phyloP scores from a whole-genome alignment of 2,329 filamentous ascomycete genomes.

The Pestalotiopsis sp. region DNA sequence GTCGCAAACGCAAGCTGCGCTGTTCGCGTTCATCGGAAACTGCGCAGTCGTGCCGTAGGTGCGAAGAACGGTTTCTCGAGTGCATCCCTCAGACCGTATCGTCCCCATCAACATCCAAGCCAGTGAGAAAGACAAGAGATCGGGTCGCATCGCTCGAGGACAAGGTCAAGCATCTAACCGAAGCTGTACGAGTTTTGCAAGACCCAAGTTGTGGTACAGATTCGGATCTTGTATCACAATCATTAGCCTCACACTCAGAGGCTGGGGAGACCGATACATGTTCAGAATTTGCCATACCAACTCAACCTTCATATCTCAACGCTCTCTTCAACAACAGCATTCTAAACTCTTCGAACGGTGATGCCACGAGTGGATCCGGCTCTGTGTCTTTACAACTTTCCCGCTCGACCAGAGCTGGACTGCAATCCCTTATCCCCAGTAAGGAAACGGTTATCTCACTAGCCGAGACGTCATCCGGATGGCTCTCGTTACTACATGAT shows the following conservation, averaged over 20 bases:
- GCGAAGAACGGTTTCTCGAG: neutral
- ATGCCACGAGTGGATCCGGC: neutral
- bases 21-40: neutral
- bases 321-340: conserved; percentile 7
- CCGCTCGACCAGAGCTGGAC: neutral
- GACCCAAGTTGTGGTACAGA: neutral
- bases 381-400: neutral
- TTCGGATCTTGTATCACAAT: neutral
- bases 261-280: neutral
- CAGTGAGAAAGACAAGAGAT: neutral
- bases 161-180: neutral
- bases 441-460: neutral
- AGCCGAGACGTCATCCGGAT: neutral
- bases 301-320: neutral
- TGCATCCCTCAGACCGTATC: neutral
- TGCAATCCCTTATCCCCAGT: neutral
- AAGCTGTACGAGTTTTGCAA: neutral
- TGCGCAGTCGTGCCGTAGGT: neutral
- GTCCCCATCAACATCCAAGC: neutral
- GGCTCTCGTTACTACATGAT: neutral
- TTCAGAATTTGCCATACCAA: neutral
- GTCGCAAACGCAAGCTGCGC: conserved; percentile 2
- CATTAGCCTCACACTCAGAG: neutral
- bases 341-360: neutral
- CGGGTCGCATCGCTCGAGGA: neutral